A percentile compares a stretch with the other conserved stretches of the same genome.
phyloP scores from a whole-genome alignment of 176 grass and related monocot genomes.

The Eragrostis nindensis region DNA sequence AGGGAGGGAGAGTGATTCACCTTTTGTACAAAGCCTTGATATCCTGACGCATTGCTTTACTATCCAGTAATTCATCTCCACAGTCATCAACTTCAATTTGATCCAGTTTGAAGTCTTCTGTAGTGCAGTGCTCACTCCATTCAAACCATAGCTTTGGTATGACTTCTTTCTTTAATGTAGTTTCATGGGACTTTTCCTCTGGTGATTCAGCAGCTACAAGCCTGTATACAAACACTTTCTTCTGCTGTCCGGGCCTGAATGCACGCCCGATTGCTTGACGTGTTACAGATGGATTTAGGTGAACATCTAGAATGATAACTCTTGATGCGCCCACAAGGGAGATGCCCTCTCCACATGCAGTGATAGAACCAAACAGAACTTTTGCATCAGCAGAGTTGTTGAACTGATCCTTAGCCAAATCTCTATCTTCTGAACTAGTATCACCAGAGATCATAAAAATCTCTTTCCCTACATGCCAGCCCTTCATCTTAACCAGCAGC shows the following conservation, averaged over 20 bases:
- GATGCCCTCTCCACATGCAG: conserved; percentile 96
- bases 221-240: conserved; percentile 88
- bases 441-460: conserved; percentile 92
- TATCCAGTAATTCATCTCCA: conserved; percentile 72
- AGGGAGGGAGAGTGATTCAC: conserved; percentile 29
- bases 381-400: conserved; percentile 85
- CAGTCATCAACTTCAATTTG: conserved; percentile 58
- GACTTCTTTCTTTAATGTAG: conserved; percentile 81
- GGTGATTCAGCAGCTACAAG: conserved; percentile 79
- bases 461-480: conserved; percentile 86
- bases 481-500: conserved; percentile 70
- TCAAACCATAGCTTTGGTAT: conserved; percentile 96
- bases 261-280: conserved; percentile 93
- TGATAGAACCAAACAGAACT: conserved; percentile 94
- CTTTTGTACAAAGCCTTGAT: conserved; percentile 82
- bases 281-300: conserved; percentile 96
- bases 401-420: conserved; percentile 74
- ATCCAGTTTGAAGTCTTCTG: conserved; percentile 69
- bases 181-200: conserved; percentile 64
- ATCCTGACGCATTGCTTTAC: conserved; percentile 60
- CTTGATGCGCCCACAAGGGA: conserved; percentile 90
- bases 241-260: conserved; percentile 85
- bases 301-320: conserved; percentile 84
- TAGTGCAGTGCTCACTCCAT: conserved; percentile 74
- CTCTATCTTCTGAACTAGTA: conserved; percentile 72